Evolutionary conservation across 192 early-diverging fungal species (phyloP), one percentile per base, ranked within the genome.

Genomic region (Phlyctochytrium arcticum): DNA sequence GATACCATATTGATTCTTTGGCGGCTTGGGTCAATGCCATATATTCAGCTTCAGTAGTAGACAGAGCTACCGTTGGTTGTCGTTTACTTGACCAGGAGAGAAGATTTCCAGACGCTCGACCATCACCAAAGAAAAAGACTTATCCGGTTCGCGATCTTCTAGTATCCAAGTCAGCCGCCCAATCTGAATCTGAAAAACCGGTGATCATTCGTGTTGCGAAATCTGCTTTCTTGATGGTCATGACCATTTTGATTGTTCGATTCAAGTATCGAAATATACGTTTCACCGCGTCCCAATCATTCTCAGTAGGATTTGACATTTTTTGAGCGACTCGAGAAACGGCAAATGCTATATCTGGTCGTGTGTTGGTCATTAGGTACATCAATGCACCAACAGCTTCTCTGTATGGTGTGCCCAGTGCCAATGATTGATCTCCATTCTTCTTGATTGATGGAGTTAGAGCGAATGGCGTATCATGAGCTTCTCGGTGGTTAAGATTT

Each of bases 121-220:
- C 44, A 71, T 30, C 33, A 37, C 78, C n/a, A n/a, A n/a, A n/a
- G n/a, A n/a, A n/a, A n/a, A n/a, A n/a, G n/a, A n/a, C n/a, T n/a
- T n/a, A n/a, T 2, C 77, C 77, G 3, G 61, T 50, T 15, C 67
- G 69, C 8, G 72, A 76, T 31, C 47, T 15, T 2, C 74, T 24
- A 26, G 61, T 51, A 37, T 67, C 60, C 6, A 12, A 33, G 48
- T 75, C 56, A 7, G 48, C 66, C 17, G 67, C 77, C 61, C 68
- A 79, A 58, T 75, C 75, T 2, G 75, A 72, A 46, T 79, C 77
- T 0, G 70, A 55, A 48, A 44, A 80, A 3, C 55, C 63, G 9
- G n/a, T n/a, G n/a, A n/a, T n/a, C n/a, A n/a, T n/a, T n/a, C n/a
- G n/a, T n/a, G n/a, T n/a, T n/a, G n/a, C n/a, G n/a, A n/a, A n/a